A percentile compares a stretch with the other conserved stretches of the same genome.
phyloP scores from a whole-genome alignment of 1,139 yeast species.

The Candida mesenterica region DNA sequence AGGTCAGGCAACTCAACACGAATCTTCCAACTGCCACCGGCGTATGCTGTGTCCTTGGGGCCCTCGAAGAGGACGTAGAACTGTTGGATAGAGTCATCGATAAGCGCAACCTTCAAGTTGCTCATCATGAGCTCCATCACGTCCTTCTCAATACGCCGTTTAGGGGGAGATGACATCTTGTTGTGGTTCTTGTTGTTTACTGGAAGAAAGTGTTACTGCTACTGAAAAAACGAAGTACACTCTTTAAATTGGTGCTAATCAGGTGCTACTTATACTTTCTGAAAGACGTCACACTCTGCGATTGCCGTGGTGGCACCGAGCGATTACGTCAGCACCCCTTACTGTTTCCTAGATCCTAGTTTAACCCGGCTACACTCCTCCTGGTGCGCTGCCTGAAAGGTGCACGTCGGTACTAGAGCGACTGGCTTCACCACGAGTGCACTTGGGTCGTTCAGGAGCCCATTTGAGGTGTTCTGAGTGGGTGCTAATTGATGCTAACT shows the following conservation, averaged over 20 bases:
- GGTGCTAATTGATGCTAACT: too few relatives aligned
- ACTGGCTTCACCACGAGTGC: too few relatives aligned
- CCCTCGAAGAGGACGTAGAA: constrained; percentile 85
- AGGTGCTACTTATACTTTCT: not conserved
- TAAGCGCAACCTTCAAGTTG: constrained; percentile 83
- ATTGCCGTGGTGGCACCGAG: too few relatives aligned
- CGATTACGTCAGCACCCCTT: too few relatives aligned
- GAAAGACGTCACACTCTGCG: too few relatives aligned
- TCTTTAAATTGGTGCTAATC: not conserved
- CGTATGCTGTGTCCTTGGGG: constrained; percentile 85
- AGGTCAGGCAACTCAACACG: constrained; percentile 95
- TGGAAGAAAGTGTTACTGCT: too few relatives aligned
- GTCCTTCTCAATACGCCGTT: constrained; percentile 91
- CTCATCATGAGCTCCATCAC: constrained; percentile 97
- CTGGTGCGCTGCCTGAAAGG: too few relatives aligned
- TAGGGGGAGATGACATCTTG: constrained; percentile 66
- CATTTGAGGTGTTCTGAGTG: too few relatives aligned
- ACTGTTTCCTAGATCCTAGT: too few relatives aligned
- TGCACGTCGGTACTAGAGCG: too few relatives aligned
- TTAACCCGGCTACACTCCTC: too few relatives aligned
- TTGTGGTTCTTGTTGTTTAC: constrained; percentile 2
- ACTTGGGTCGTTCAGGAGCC: too few relatives aligned
- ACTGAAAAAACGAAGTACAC: not conserved
- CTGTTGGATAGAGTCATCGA: constrained; percentile 89
- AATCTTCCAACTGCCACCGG: constrained; percentile 87